Evolutionary conservation across 2,329 filamentous ascomycete genomes (phyloP).

Genomic region (Pseudogymnoascus destructans): DNA sequence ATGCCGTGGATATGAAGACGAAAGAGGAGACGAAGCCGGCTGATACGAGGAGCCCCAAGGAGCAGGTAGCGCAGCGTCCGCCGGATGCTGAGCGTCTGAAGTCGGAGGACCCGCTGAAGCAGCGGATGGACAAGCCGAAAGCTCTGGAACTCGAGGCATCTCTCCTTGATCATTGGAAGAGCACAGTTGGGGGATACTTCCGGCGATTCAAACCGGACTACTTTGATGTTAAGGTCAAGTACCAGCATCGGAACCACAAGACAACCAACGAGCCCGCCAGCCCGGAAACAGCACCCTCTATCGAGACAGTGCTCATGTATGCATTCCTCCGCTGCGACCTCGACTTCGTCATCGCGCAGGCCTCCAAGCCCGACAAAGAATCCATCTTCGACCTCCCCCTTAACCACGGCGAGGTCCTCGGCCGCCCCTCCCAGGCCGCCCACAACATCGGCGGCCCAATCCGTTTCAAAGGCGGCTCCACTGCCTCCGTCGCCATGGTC

Average conservation of each 20-base stretch:
- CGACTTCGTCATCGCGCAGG: slow-evolving; percentile 85
- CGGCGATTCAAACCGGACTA: slow-evolving; percentile 73
- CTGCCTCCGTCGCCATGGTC: slow-evolving; percentile 77
- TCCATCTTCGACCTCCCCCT: slow-evolving; percentile 66
- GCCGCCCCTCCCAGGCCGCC: slow-evolving; percentile 41
- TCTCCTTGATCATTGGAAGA: slow-evolving; percentile 65
- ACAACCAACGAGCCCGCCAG: slow-evolving; percentile 18
- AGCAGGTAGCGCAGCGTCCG: slow-evolving; percentile 27
- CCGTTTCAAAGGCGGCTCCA: slow-evolving; percentile 88
- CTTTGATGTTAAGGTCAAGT: slow-evolving; percentile 39
- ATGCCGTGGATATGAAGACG: slow-evolving; percentile 37
- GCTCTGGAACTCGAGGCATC: slow-evolving; percentile 56
- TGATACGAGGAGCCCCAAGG: slow-evolving; percentile 21
- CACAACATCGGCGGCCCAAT: slow-evolving; percentile 58
- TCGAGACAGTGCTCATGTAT: slow-evolving; percentile 75
- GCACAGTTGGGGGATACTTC: slow-evolving; percentile 87
- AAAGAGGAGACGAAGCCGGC: slow-evolving; percentile 29
- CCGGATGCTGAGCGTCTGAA: slow-evolving; percentile 29
- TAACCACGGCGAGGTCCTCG: slow-evolving; percentile 75
- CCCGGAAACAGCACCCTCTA: slow-evolving; percentile 32
- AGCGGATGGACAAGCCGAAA: slow-evolving; percentile 35
- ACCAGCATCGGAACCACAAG: slow-evolving; percentile 7
- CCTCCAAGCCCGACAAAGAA: slow-evolving; percentile 61
- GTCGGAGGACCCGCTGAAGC: slow-evolving; percentile 28
- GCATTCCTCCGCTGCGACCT: slow-evolving; percentile 89